Conservation (phyloP, 2,329 filamentous ascomycete species). For the Piedraia hortae region DNA sequence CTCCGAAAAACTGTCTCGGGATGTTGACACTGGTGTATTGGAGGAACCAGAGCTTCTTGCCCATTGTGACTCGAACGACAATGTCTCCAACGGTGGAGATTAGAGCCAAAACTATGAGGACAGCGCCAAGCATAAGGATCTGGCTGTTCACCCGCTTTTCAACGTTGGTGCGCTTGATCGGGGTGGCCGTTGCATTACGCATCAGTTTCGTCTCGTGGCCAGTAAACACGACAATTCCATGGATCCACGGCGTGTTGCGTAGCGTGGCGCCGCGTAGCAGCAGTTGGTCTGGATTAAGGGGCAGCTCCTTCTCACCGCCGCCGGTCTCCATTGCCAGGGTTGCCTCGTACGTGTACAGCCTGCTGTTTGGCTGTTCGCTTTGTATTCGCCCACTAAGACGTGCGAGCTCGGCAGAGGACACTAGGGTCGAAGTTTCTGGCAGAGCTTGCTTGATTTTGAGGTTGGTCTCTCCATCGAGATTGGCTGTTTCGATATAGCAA, state of each 20-base stretch:
- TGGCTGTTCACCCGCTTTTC: conserved; percentile 83
- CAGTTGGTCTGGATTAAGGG: conserved; percentile 75
- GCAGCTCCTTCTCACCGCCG: conserved; percentile 75
- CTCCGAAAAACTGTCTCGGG: conserved; percentile 64
- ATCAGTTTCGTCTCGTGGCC: conserved; percentile 97
- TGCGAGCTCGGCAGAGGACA: conserved; percentile 65
- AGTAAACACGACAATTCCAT: conserved; percentile 87
- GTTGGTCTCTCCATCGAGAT: conserved; percentile 92
- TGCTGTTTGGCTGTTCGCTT: conserved; percentile 95
- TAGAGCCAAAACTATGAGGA: conserved; percentile 60
- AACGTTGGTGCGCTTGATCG: conserved; percentile 92
- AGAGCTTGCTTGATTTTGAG: conserved; percentile 95
- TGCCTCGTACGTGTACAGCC: conserved; percentile 91
- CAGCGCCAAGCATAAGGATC: conserved; percentile 66
- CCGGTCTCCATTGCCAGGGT: conserved; percentile 76
- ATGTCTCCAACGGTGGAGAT: conserved; percentile 82
- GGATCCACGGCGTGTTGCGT: conserved; percentile 89
- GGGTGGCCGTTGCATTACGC: conserved; percentile 89
- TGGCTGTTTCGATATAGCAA: conserved; percentile 96
- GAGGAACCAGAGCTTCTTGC: conserved; percentile 42
- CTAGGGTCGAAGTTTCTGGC: conserved; percentile 67
- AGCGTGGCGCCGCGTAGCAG: conserved; percentile 78
- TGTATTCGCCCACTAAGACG: conserved; percentile 62
- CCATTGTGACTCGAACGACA: conserved; percentile 39
- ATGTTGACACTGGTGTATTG: conserved; percentile 34